Evolutionary conservation across 2,329 filamentous ascomycete species (phyloP).

Genomic region (Claviceps paspali): DNA sequence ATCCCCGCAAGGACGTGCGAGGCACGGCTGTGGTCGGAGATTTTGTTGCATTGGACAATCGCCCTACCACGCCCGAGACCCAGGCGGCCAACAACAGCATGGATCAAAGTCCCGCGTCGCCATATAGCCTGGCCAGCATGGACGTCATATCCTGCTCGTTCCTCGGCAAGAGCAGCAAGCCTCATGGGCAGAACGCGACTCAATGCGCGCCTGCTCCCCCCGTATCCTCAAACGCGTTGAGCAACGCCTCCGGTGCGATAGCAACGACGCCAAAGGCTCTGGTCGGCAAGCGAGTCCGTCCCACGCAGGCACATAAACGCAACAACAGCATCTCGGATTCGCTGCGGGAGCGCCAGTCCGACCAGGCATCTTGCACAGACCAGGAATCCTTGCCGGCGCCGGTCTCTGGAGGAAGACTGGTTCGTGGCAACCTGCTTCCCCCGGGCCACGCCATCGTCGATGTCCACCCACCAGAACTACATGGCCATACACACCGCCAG

Average conservation of each 20-base stretch:
- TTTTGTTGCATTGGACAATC: constrained; percentile 27
- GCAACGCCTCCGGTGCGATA: constrained; percentile 32
- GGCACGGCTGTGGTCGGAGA: constrained; percentile 31
- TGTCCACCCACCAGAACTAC: constrained; percentile 36
- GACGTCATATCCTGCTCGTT: constrained; percentile 51
- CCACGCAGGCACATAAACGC: constrained; percentile 53
- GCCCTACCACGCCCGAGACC: constrained; percentile 33
- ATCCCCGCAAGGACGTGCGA: constrained; percentile 30
- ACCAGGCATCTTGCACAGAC: constrained; percentile 36
- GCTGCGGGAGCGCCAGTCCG: constrained; percentile 49
- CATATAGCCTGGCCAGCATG: constrained; percentile 41
- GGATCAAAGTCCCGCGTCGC: constrained; percentile 24
- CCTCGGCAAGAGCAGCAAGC: constrained; percentile 34
- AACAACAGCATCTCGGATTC: constrained; percentile 83
- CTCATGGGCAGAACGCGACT: constrained; percentile 22
- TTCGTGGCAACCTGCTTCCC: constrained; percentile 71
- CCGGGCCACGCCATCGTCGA: constrained; percentile 73
- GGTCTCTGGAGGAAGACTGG: constrained; percentile 66
- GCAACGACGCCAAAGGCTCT: constrained; percentile 44
- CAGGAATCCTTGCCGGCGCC: constrained; percentile 44
- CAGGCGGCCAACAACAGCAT: constrained; percentile 10
- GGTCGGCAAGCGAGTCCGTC: constrained; percentile 42
- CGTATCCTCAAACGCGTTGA: constrained; percentile 33
- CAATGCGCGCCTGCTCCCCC: constrained; percentile 39
- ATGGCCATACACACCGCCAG: constrained; percentile 29